Conservation (phyloP, 345 rosid species). For the Brassica napus region DNA sequence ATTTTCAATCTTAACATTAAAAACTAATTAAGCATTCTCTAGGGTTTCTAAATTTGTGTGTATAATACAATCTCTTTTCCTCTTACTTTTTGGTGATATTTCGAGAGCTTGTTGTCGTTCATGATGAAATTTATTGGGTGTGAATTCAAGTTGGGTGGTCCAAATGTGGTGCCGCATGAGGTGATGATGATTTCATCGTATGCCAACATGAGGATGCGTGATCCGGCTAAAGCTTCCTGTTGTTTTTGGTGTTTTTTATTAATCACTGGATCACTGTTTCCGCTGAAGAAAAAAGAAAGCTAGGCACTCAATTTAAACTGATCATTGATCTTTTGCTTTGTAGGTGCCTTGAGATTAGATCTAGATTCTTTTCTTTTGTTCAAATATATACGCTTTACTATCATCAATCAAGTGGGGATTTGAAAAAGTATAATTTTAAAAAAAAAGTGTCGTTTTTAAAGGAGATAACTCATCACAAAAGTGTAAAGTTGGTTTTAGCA, state of each 20-base stretch:
- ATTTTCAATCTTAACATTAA: background rate
- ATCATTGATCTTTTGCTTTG: background rate
- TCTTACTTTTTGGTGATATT: background rate
- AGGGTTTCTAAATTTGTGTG: background rate
- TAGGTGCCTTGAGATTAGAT: slow-evolving; percentile 17
- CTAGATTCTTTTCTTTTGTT: slow-evolving; percentile 4
- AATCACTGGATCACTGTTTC: background rate
- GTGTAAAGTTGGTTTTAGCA: slow-evolving; percentile 13
- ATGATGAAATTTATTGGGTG: slow-evolving; percentile 1
- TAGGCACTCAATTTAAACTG: background rate
- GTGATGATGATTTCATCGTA: slow-evolving; percentile 27
- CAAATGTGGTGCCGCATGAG: slow-evolving; percentile 29
- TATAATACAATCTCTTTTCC: background rate
- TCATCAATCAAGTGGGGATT: slow-evolving; percentile 26
- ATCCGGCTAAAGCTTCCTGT: slow-evolving; percentile 1
- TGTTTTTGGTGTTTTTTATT: background rate
- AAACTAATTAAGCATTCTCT: background rate
- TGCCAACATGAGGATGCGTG: background rate
- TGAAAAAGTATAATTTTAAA: background rate
- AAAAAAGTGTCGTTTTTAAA: slow-evolving; percentile 1
- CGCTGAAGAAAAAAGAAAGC: slow-evolving; percentile 1
- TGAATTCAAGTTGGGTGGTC: slow-evolving; percentile 23
- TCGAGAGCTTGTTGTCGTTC: background rate
- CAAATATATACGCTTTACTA: background rate
- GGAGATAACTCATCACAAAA: slow-evolving; percentile 12